Percentiles rank a stretch among this genome's conserved stretches.
phyloP scores from a whole-genome alignment of 2,329 filamentous ascomycete genomes.

The Penicillium sclerotiorum region DNA sequence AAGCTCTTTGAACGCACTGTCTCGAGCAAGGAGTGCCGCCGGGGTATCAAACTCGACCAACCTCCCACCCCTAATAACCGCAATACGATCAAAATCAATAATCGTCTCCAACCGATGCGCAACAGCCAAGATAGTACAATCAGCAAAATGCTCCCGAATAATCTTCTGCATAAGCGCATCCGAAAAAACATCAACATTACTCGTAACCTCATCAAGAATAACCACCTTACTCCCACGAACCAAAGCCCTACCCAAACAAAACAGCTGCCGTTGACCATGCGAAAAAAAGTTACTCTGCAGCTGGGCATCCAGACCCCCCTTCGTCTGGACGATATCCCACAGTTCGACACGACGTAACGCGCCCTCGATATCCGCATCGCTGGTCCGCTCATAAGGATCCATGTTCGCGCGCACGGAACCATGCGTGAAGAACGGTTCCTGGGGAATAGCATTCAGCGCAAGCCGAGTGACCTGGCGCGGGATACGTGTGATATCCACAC shows the following conservation, averaged over 20 bases:
- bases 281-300: constrained; percentile 42
- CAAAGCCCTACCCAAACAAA: constrained; percentile 53
- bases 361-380: not conserved
- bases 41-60: constrained; percentile 1
- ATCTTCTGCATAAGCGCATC: constrained; percentile 55
- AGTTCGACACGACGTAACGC: constrained; percentile 53
- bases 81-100: constrained; percentile 17
- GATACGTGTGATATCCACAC: constrained; percentile 6
- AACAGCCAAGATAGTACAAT: constrained; percentile 57
- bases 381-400: not conserved
- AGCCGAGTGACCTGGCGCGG: not conserved
- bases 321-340: constrained; percentile 41
- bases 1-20: constrained; percentile 1
- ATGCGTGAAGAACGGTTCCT: constrained; percentile 8
- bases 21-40: not conserved
- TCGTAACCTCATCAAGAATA: constrained; percentile 24
- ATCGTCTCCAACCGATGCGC: constrained; percentile 44
- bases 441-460: constrained; percentile 6
- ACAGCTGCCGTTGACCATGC: constrained; percentile 55
- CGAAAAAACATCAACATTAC: constrained; percentile 52
- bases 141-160: constrained; percentile 50
- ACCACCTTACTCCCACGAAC: constrained; percentile 34
- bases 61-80: constrained; percentile 13
- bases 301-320: constrained; percentile 43
- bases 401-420: constrained; percentile 7